Base-by-base conservation (phyloP, 2,329 filamentous ascomycete species). In the Coniochaeta ligniaria region DNA sequence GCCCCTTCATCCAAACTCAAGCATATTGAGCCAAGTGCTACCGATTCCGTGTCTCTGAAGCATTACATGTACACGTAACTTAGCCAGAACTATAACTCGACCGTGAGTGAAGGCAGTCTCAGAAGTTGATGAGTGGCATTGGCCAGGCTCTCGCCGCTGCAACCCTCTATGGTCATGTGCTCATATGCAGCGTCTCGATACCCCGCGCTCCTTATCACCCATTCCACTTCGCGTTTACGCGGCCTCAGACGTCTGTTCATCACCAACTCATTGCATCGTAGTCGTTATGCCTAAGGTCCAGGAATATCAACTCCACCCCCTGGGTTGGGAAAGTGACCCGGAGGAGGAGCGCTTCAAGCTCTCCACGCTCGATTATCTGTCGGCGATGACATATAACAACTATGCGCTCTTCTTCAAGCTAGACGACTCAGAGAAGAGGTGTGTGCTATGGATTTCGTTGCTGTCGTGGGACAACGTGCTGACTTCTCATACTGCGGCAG, bases 341-440 rank as follows among this genome's bases (percentile, higher is more conserved):
- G 67, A 71, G 6, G 74, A 75, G 57, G 73, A 77, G 62, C 66
- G 69, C 1, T 71, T 73, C 62, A 72, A 70, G 58, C 62, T 76
- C 24, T 73, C 74, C 1, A 75, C 70, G 0, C 69, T 78, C 4
- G 73, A 77, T 68, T 72, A 75, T 43, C 60, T 75, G 35, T 66
- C 70, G 0, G 67, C 63, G 0, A 67, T 65, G 38, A 68, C 64
- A 14, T 78, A 75, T 63, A 76, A 71, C 58, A 74, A 74, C 61
- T 78, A 74, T 24, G 72, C 72, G 0, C 60, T 78, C 0, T 77
- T 76, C 62, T 78, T 78, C 64, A 68, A 67, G 6, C 58, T 77
- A 0, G 62, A 69, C 0, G 72, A 78, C 28, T 45, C 26, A 0
- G 66, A 71, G 1, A 75, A 75, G 55, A 26, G 36, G 56, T 24